Conservation (phyloP, 2,329 filamentous ascomycete genomes). For the Tolypocladium album region DNA sequence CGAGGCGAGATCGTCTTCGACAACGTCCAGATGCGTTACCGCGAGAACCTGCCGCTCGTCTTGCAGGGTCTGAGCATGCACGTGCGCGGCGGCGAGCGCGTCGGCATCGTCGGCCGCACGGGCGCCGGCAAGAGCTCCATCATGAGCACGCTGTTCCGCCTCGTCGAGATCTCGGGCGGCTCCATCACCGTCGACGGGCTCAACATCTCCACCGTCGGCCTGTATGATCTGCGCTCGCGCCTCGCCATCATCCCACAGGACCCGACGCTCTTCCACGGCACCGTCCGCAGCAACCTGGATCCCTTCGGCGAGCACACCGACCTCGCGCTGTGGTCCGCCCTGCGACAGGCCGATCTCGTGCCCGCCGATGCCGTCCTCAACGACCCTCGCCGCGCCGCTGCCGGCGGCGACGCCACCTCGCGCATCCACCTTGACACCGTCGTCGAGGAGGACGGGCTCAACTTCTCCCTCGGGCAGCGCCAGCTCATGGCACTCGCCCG, state of each 20-base stretch:
- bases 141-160: constrained; percentile 72
- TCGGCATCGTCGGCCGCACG: constrained; percentile 73
- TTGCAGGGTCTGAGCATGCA: constrained; percentile 62
- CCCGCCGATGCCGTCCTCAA: constrained; percentile 51
- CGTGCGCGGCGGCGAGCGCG: constrained; percentile 63
- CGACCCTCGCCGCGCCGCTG: constrained; percentile 38
- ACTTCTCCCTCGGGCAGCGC: constrained; percentile 89
- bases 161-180: constrained; percentile 55
- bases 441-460: constrained; percentile 90
- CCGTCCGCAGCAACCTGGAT: constrained; percentile 69
- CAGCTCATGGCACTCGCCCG: constrained; percentile 92
- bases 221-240: constrained; percentile 64
- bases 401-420: constrained; percentile 62
- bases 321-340: constrained; percentile 64
- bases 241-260: constrained; percentile 80
- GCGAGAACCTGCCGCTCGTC: constrained; percentile 60
- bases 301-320: constrained; percentile 72
- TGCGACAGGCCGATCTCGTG: constrained; percentile 68
- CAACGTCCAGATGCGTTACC: constrained; percentile 70
- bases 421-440: constrained; percentile 73
- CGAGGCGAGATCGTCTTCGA: constrained; percentile 71
- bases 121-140: constrained; percentile 77
- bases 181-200: constrained; percentile 55
- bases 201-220: constrained; percentile 62
- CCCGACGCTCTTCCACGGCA: constrained; percentile 72